A percentile compares a stretch with the other conserved stretches of the same genome.
These are phyloP conservation scores for Backusella psychrophila DNA, from an alignment of 192 early-diverging fungal species.

Conservation along the genomic window DNA sequence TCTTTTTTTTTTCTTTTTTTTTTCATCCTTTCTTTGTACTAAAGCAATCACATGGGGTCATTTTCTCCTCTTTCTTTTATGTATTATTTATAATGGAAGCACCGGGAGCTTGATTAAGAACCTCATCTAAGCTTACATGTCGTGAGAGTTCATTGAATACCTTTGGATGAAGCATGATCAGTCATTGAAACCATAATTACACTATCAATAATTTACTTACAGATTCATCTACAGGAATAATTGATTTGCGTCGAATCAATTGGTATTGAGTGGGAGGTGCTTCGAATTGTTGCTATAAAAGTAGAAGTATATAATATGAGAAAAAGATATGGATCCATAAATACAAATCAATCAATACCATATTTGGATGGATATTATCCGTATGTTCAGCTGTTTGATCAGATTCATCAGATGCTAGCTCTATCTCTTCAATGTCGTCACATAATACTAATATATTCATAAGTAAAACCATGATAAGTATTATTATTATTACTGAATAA, in stretches of 20 bases:
- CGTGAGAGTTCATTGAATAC: constrained; percentile 57
- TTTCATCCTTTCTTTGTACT: background rate
- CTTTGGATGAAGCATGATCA: constrained; percentile 43
- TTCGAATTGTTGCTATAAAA: constrained; percentile 48
- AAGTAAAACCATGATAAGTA: background rate
- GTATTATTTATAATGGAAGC: constrained; percentile 10
- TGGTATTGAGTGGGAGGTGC: constrained; percentile 37
- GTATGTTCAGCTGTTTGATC: constrained; percentile 15
- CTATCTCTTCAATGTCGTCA: background rate
- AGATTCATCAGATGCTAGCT: background rate
- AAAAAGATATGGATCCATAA: background rate
- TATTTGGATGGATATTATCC: constrained; percentile 26
- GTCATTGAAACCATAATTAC: background rate
- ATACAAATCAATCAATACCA: constrained; percentile 12
- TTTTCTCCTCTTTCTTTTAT: background rate
- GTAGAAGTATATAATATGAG: background rate
- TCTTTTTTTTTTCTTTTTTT: background rate
- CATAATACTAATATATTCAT: background rate
- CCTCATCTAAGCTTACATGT: constrained; percentile 58
- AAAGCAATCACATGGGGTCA: background rate
- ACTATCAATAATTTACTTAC: constrained; percentile 13
- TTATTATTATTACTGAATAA: background rate
- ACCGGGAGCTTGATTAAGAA: constrained; percentile 27
- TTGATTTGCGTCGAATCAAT: constrained; percentile 60
- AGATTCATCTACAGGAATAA: constrained; percentile 63